Base-by-base conservation (phyloP, 208 protist species). In the Leptomonas seymouri region DNA sequence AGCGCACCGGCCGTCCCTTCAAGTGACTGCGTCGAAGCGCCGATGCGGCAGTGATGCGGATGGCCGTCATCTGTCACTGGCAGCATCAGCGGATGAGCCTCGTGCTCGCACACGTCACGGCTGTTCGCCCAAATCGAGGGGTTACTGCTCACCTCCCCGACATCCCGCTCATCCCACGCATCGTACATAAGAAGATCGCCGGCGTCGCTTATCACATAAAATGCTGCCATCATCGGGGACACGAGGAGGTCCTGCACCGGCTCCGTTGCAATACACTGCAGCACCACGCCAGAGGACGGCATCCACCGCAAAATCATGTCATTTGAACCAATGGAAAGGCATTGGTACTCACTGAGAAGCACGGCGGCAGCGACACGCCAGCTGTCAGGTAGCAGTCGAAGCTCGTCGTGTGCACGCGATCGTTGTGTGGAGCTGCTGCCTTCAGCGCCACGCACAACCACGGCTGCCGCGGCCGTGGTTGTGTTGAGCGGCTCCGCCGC, bases 121-220 rank as follows among this genome's bases (percentile, higher is more conserved):
- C 3, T 23, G 55, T 48, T 68, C 21, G 34, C 45, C 44, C 39
- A 51, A 16, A 62, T 44, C 21, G 61, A 34, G 20, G 25, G 18
- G 48, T 36, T 28, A 28, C 39, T 28, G 42, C 42, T 44, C 3
- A 30, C 57, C 39, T 67, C 71, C 20, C 61, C 71, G 49, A 76
- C 53, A 45, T 76, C 73, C 23, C 70, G 61, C 56, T 93, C 85
- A 71, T 90, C 86, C 80, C 81, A 87, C 1, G 79, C 85, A 49
- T 91, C 86, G 71, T 91, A 88, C 84, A 92, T 86, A 41, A 63
- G 74, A 23, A 94, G 63, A 28, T 89, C 49, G 5, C 86, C 86
- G 31, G 60, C 72, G 46, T 85, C 78, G 70, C 80, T 82, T 15
- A 89, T 84, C 15, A 78, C 80, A 67, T 94, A 92, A 42, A 92